Percentiles rank a stretch among this genome's conserved stretches.
Evolutionary conservation across 2,329 filamentous ascomycete species (phyloP).

Genomic region (Plenodomus lindquistii): DNA sequence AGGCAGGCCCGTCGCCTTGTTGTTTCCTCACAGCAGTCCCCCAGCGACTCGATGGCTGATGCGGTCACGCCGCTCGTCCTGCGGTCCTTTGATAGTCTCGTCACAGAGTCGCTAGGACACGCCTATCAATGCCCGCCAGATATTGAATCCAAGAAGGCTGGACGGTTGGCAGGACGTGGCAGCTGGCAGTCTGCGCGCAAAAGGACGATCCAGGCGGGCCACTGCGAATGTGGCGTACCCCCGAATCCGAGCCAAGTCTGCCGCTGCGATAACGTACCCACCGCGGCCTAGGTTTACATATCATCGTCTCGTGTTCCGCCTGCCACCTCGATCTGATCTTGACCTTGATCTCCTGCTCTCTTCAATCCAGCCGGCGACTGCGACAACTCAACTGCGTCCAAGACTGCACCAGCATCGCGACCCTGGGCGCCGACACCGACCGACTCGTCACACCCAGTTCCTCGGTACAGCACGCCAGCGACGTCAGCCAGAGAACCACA

Average conservation of each 20-base stretch:
- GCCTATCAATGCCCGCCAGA: slow-evolving; percentile 13
- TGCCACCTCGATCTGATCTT: slow-evolving; percentile 13
- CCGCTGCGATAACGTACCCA: slow-evolving; percentile 32
- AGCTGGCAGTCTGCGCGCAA: slow-evolving; percentile 19
- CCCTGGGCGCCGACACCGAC: background rate
- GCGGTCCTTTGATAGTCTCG: slow-evolving; percentile 1
- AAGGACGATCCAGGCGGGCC: slow-evolving; percentile 17
- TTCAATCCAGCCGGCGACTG: background rate
- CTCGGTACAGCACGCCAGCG: slow-evolving; percentile 38
- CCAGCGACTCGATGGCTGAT: background rate
- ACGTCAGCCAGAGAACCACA: slow-evolving; percentile 19
- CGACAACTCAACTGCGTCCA: slow-evolving; percentile 1
- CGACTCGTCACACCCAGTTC: slow-evolving; percentile 18
- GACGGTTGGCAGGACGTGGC: slow-evolving; percentile 19
- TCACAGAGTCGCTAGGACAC: slow-evolving; percentile 5
- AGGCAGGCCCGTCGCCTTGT: slow-evolving; percentile 1
- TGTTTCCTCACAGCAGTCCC: background rate
- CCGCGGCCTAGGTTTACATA: slow-evolving; percentile 13
- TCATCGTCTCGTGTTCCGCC: slow-evolving; percentile 8
- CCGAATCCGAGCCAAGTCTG: slow-evolving; percentile 20
- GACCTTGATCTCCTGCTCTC: slow-evolving; percentile 8
- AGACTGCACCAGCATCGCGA: slow-evolving; percentile 5
- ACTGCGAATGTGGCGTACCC: slow-evolving; percentile 16
- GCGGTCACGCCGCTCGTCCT: slow-evolving; percentile 1
- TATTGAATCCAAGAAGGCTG: slow-evolving; percentile 10